Percentiles rank a stretch among this genome's conserved stretches.
phyloP scores from a whole-genome alignment of 495 filamentous ascomycete species.

The Thozetella sp. region DNA sequence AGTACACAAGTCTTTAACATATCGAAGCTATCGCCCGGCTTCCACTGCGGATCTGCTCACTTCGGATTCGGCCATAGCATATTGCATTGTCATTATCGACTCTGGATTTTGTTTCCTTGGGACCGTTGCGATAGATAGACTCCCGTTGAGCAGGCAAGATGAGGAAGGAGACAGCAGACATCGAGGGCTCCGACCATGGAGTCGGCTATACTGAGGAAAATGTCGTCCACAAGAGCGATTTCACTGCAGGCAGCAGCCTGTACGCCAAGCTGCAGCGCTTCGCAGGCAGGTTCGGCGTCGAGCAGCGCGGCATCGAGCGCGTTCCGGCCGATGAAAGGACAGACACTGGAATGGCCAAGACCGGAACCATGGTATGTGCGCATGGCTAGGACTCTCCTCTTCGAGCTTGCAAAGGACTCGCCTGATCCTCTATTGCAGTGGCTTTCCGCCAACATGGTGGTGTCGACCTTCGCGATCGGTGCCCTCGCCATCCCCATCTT shows the following conservation, averaged over 20 bases:
- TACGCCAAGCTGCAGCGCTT: constrained; percentile 72
- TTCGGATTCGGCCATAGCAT: no score
- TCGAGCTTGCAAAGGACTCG: background rate
- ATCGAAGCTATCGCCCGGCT: no score
- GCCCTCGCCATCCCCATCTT: constrained; percentile 70
- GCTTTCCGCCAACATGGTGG: constrained; percentile 83
- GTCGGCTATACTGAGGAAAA: constrained; percentile 48
- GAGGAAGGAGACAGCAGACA: background rate
- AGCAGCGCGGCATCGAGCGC: constrained; percentile 80
- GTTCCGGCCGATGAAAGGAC: constrained; percentile 75
- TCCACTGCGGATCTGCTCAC: no score
- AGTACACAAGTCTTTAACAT: no score
- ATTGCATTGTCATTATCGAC: no score
- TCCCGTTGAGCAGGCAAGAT: background rate
- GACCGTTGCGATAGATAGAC: background rate
- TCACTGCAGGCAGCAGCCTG: constrained; percentile 60
- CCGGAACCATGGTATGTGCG: constrained; percentile 71
- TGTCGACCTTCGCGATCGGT: constrained; percentile 81
- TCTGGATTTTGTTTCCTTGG: no score
- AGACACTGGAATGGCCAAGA: constrained; percentile 65
- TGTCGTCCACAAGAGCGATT: constrained; percentile 62
- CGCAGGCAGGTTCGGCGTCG: constrained; percentile 70
- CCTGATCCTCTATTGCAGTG: constrained; percentile 52
- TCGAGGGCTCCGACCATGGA: constrained; percentile 14
- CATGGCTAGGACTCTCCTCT: constrained; percentile 2